These are phyloP conservation scores for Phellinidium pouzarii DNA, from an alignment of 1,284 basidiomycete species.

Conservation along the genomic window DNA sequence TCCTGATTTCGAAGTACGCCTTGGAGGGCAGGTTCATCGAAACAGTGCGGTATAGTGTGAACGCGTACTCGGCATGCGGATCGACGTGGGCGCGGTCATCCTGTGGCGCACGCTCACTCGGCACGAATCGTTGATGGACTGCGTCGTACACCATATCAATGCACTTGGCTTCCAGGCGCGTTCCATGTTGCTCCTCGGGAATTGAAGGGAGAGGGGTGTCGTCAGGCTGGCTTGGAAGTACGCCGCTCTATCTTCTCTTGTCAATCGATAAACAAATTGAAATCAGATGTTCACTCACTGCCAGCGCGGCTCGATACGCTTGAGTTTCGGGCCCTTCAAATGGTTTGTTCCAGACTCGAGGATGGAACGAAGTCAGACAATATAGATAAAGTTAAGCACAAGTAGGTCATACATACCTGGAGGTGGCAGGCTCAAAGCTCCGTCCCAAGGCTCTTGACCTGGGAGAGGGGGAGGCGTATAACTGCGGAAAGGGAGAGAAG, in stretches of 20 bases:
- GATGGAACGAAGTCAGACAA: background rate
- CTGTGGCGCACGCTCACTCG: background rate
- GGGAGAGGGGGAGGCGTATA: too few relatives aligned
- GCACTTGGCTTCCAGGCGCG: conserved; percentile 6
- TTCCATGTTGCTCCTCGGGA: background rate
- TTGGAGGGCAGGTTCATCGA: background rate
- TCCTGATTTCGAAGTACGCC: conserved; percentile 3
- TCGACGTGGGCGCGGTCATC: background rate
- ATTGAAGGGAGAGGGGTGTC: conserved; percentile 32
- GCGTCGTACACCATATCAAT: conserved; percentile 4
- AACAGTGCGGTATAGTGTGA: conserved; percentile 5
- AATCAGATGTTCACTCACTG: background rate
- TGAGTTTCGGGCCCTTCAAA: background rate
- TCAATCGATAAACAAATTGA: conserved; percentile 48
- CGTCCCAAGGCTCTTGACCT: too few relatives aligned
- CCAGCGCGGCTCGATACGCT: background rate
- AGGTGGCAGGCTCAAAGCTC: too few relatives aligned
- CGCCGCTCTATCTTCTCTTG: conserved; percentile 52
- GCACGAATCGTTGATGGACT: background rate
- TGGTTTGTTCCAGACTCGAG: background rate
- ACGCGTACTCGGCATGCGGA: conserved; percentile 5
- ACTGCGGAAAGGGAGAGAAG: too few relatives aligned
- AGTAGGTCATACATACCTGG: too few relatives aligned
- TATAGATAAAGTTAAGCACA: too few relatives aligned
- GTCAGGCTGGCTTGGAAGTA: conserved; percentile 49